These are phyloP conservation scores for Aschersonia sp. DNA, from an alignment of 2,329 filamentous ascomycete genomes.

Conservation along the genomic window DNA sequence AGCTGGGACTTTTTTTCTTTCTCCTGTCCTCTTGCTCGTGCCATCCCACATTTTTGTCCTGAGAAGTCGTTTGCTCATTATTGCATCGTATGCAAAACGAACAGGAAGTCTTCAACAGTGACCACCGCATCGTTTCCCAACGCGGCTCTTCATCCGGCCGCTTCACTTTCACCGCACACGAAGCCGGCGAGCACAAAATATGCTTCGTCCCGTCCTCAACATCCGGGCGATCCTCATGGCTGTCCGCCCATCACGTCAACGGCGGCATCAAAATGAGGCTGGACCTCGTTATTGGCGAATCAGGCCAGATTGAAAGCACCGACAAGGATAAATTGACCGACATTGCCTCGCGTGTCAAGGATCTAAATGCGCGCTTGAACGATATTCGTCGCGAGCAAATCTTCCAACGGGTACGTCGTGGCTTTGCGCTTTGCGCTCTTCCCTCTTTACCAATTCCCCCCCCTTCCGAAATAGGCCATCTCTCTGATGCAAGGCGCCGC, in stretches of 20 bases:
- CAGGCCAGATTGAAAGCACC: slow-evolving; percentile 79
- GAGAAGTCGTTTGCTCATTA: neutral
- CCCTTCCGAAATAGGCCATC: too few species aligned
- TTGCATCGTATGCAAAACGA: neutral
- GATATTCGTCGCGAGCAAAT: slow-evolving; percentile 92
- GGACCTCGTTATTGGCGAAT: slow-evolving; percentile 89
- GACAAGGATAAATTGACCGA: slow-evolving; percentile 90
- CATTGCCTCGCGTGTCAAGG: slow-evolving; percentile 74
- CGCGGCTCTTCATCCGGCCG: slow-evolving; percentile 60
- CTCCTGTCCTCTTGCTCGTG: neutral
- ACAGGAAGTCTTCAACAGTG: slow-evolving; percentile 86
- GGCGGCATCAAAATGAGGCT: slow-evolving; percentile 73
- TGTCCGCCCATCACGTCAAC: slow-evolving; percentile 46
- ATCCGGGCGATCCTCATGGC: slow-evolving; percentile 55
- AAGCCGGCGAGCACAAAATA: slow-evolving; percentile 88
- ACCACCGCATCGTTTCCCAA: slow-evolving; percentile 90
- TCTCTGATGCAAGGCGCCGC: neutral
- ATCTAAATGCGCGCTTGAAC: slow-evolving; percentile 72
- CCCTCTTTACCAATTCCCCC: neutral
- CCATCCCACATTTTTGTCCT: too few species aligned
- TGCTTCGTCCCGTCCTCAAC: slow-evolving; percentile 81
- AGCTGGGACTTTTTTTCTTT: neutral
- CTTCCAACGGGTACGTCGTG: slow-evolving; percentile 65
- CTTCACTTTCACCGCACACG: slow-evolving; percentile 91
- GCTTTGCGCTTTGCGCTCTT: neutral